phyloP scores from a whole-genome alignment of 2,329 filamentous ascomycete species.

The Lasiodiplodia theobromae region DNA sequence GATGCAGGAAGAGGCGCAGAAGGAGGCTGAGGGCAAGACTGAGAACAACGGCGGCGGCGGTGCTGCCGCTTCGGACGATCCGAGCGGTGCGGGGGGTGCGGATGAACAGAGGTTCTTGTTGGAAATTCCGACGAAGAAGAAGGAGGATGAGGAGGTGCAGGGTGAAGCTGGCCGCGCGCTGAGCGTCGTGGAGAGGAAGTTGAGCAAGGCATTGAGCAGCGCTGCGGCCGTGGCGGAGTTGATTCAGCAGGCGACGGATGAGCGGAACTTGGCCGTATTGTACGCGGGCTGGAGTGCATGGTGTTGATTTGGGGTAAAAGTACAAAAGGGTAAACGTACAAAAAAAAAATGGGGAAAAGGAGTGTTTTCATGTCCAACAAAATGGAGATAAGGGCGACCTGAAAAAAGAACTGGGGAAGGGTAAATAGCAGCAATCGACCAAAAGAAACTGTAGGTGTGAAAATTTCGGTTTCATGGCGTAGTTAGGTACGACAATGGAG shows the following conservation, averaged over 20 bases:
- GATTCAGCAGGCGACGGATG: slow-evolving; percentile 94
- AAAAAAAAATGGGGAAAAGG: too few relatives aligned
- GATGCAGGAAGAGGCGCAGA: slow-evolving; percentile 70
- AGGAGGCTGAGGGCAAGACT: slow-evolving; percentile 41
- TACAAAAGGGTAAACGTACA: too few relatives aligned
- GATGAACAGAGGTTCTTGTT: neutral
- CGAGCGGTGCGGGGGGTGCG: slow-evolving; percentile 29
- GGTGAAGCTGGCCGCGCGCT: slow-evolving; percentile 91
- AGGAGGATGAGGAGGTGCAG: slow-evolving; percentile 58
- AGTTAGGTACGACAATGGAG: neutral
- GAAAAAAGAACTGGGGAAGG: neutral
- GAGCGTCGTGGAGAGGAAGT: slow-evolving; percentile 92
- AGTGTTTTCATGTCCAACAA: neutral
- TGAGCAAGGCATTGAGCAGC: slow-evolving; percentile 92
- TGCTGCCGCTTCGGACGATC: slow-evolving; percentile 38
- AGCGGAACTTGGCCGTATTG: slow-evolving; percentile 87
- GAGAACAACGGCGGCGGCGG: neutral
- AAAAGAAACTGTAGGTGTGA: neutral
- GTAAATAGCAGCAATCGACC: neutral
- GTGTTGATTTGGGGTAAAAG: neutral
- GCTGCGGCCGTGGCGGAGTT: slow-evolving; percentile 95
- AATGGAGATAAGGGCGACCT: neutral
- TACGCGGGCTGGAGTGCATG: slow-evolving; percentile 53
- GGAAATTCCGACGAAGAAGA: slow-evolving; percentile 42
- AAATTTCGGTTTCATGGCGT: too few relatives aligned